Conservation (phyloP, 2,329 filamentous ascomycete genomes). For the Trichoderma aggressivum region DNA sequence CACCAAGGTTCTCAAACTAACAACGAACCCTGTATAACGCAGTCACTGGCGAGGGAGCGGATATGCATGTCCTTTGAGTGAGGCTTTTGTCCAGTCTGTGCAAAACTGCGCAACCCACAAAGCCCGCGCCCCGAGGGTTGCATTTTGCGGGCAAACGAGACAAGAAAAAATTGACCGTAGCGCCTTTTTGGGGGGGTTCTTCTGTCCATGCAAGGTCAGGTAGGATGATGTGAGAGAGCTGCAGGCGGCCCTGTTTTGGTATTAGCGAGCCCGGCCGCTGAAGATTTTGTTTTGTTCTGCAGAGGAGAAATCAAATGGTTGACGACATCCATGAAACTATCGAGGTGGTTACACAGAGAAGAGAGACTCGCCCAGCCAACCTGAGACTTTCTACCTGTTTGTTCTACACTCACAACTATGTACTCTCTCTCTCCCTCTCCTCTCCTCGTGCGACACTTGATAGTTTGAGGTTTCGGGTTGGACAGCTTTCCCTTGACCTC, state of each 20-base stretch:
- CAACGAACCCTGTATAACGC: constrained; percentile 10
- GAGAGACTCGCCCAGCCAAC: not conserved
- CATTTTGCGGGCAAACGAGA: not conserved
- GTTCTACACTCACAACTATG: not conserved
- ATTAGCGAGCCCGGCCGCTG: not conserved
- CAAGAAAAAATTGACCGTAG: not conserved
- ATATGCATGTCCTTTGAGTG: not conserved
- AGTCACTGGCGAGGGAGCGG: not conserved
- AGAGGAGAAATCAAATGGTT: not conserved
- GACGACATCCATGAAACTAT: not conserved
- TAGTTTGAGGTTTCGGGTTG: not conserved
- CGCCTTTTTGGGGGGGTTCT: not conserved
- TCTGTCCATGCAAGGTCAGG: not conserved
- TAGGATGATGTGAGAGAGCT: constrained; percentile 6
- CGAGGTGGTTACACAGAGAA: not conserved
- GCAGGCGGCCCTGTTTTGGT: not conserved
- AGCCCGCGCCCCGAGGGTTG: not conserved
- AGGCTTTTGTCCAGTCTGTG: constrained; percentile 13
- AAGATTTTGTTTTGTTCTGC: constrained; percentile 8
- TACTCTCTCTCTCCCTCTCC: not conserved
- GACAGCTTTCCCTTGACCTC: not conserved
- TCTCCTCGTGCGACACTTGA: not conserved
- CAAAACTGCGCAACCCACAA: constrained; percentile 10
- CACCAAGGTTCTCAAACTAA: constrained; percentile 8
- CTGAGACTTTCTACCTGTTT: not conserved